Evolutionary conservation across 73 alveolate genomes (phyloP), one percentile per base, ranked within the genome.

Genomic region (Paramecium primaurelia): DNA sequence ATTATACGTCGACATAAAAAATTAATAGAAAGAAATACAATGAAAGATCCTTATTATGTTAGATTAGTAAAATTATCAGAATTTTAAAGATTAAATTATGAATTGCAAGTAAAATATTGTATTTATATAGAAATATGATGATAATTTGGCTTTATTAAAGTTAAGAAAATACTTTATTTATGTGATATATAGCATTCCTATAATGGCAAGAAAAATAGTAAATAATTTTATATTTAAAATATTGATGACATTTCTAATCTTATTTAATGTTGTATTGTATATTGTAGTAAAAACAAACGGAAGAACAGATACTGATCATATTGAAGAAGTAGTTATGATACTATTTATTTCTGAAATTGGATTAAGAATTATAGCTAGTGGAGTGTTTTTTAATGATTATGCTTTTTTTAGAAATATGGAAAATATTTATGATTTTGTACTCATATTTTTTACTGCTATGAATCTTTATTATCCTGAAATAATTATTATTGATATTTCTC

Each of bases 21-120:
- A 32, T 64, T 64, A 28, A 64, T 64, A 34, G 28, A 32, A 34
- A 64, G 84, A 28, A 64, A 64, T 11, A 64, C 84, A 32, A 32
- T 64, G 84, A 64, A 64, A 64, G 84, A 64, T 64, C 84, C 84
- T 64, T 64, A 64, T 64, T 64, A 64, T 14, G 84, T 64, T 64
- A 64, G 47, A 64, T 32, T 64, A 28, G 84, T 64, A 11, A 64
- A 64, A n/a, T 34, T 64, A 7, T 32, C 42, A 12, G 84, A 34
- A 64, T 12, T 64, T 64, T 32, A 28, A 64, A 64, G 84, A 64
- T 34, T 64, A 32, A 64, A 64, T 64, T 64, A 64, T 64, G 84
- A 64, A 20, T 64, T 64, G 28, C 28, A 64, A 32, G 84, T 64
- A 64, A 22, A 34, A 2, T 32, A 2, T 34, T 32, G 4, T 28